Conservation (phyloP, 306 rosid species). For the Pueraria montana region DNA sequence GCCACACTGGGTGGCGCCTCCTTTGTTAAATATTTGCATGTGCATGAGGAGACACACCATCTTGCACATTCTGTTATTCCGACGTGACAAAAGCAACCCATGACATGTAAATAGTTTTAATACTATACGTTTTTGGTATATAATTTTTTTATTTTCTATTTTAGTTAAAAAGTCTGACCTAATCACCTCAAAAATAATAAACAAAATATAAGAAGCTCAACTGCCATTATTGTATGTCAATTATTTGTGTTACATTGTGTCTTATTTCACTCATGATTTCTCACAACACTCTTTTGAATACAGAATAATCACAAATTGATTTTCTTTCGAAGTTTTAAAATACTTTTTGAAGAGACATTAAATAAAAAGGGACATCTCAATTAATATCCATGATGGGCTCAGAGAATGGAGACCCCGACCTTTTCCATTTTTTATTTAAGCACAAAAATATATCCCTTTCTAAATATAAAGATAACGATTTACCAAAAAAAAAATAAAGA, state of each 20-base stretch:
- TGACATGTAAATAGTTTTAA: too few species aligned
- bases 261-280: constrained; percentile 50
- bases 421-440: neutral
- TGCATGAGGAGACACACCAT: too few species aligned
- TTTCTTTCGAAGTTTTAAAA: neutral
- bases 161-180: too few species aligned
- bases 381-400: neutral
- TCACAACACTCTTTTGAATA: constrained; percentile 47
- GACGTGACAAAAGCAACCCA: too few species aligned
- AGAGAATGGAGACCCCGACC: neutral
- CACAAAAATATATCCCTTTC: neutral
- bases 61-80: too few species aligned
- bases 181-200: constrained; percentile 35
- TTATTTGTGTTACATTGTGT: too few species aligned
- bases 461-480: neutral
- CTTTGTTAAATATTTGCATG: too few species aligned
- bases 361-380: neutral
- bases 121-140: too few species aligned
- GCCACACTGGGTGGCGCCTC: too few species aligned
- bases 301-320: neutral
- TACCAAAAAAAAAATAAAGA: too few species aligned
- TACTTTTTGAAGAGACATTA: neutral
- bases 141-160: too few species aligned
- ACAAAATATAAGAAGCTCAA: constrained; percentile 61
- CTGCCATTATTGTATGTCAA: constrained; percentile 63